Evolutionary conservation across 1,139 yeast species (phyloP).

Genomic region (Hemisphaericaspora xylofermentans): DNA sequence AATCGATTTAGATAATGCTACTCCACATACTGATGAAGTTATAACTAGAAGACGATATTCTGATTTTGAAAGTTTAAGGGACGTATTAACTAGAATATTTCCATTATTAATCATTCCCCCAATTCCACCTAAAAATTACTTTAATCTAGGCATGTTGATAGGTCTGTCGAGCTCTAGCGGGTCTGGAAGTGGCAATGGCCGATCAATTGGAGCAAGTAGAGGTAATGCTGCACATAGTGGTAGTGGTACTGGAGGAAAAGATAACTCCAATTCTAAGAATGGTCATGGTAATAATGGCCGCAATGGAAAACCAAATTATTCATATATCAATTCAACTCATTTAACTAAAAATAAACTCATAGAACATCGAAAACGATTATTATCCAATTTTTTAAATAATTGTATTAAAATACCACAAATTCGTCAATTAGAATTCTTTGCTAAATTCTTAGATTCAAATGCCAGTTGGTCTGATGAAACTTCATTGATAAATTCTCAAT

Average conservation of each 20-base stretch:
- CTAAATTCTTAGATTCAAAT: constrained; percentile 81
- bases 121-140: constrained; percentile 85
- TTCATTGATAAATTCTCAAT: constrained; percentile 34
- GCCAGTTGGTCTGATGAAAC: constrained; percentile 70
- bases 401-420: constrained; percentile 62
- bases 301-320: constrained; percentile 21
- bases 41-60: constrained; percentile 82
- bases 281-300: neutral
- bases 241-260: constrained; percentile 1
- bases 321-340: constrained; percentile 47
- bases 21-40: constrained; percentile 38
- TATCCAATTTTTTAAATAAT: constrained; percentile 74
- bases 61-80: constrained; percentile 84
- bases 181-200: constrained; percentile 6
- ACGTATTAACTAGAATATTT: constrained; percentile 64
- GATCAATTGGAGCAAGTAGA: neutral
- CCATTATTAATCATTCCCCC: constrained; percentile 90
- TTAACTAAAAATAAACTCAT: constrained; percentile 41
- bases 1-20: constrained; percentile 27
- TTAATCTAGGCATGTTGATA: constrained; percentile 35
- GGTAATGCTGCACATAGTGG: neutral
- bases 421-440: constrained; percentile 60
- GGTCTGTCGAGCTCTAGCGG: constrained; percentile 19
- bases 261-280: constrained; percentile 1
- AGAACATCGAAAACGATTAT: constrained; percentile 71